Percentiles rank a stretch among this genome's conserved stretches.
Evolutionary conservation across 2,329 filamentous ascomycete species (phyloP).

Genomic region (Paraphaeosphaeria sporulosa): DNA sequence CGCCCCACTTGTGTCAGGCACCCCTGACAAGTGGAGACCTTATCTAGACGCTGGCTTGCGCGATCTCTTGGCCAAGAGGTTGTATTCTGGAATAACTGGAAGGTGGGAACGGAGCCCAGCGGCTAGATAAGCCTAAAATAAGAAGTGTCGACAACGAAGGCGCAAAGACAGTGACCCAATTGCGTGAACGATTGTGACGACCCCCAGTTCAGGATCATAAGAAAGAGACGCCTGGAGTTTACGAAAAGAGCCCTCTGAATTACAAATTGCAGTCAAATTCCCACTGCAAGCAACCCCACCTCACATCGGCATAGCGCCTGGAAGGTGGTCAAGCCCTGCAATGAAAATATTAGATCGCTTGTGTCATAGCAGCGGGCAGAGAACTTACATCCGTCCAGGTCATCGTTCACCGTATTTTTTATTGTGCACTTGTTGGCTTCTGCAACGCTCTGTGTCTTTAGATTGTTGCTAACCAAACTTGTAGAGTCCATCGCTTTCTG

Average conservation of each 20-base stretch:
- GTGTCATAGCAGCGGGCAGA: not conserved
- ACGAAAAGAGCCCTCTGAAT: not conserved
- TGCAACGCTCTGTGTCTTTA: slow-evolving; percentile 26
- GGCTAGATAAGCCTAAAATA: not conserved
- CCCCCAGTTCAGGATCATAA: not conserved
- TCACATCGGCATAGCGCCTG: slow-evolving; percentile 10
- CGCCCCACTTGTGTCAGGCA: slow-evolving; percentile 8
- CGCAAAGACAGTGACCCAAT: not conserved
- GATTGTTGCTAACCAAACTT: slow-evolving; percentile 32
- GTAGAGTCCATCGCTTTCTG: slow-evolving; percentile 30
- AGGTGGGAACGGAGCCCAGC: not conserved
- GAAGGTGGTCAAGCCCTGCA: slow-evolving; percentile 12
- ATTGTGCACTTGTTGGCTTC: slow-evolving; percentile 13
- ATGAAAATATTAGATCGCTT: not conserved
- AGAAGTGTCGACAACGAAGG: not conserved
- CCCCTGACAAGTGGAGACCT: not conserved
- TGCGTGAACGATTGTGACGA: not conserved
- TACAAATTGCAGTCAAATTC: not conserved
- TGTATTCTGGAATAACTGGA: not conserved
- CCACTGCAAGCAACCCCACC: not conserved
- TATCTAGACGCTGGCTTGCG: not conserved
- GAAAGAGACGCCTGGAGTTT: not conserved
- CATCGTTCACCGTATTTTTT: slow-evolving; percentile 10
- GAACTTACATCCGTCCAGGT: slow-evolving; percentile 18
- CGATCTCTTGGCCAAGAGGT: not conserved